Conservation (phyloP, 2,329 filamentous ascomycete genomes). For the Lachnellula subtilissima region DNA sequence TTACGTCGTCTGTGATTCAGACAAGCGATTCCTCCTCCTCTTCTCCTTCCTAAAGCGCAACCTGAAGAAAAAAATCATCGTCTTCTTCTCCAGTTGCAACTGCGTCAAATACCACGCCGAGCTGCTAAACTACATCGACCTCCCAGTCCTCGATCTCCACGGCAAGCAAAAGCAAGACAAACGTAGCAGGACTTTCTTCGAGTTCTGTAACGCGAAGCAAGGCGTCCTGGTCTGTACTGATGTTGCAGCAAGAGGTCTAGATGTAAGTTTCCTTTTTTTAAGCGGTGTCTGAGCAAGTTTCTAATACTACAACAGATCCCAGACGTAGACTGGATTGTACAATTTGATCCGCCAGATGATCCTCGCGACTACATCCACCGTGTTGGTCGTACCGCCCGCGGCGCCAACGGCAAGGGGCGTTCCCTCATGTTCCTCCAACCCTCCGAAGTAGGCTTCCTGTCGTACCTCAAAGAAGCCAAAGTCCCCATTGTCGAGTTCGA, state of each 20-base stretch:
- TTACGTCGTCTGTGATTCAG: constrained; percentile 88
- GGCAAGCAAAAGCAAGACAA: constrained; percentile 99
- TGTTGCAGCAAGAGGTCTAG: constrained; percentile 88
- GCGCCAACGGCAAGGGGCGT: constrained; percentile 75
- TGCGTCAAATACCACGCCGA: constrained; percentile 95
- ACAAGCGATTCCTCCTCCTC: constrained; percentile 87
- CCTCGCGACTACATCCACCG: constrained; percentile 91
- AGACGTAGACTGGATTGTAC: constrained; percentile 91
- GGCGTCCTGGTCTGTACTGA: constrained; percentile 95
- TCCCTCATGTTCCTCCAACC: constrained; percentile 93
- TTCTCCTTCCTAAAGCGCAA: constrained; percentile 93
- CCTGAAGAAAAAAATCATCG: constrained; percentile 86
- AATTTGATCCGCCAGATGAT: constrained; percentile 92
- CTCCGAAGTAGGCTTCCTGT: constrained; percentile 85
- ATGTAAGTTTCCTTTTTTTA: constrained; percentile 48
- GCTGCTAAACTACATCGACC: constrained; percentile 94
- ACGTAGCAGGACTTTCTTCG: constrained; percentile 97
- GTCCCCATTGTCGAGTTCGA: constrained; percentile 96
- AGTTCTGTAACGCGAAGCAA: constrained; percentile 80
- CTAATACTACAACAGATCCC: constrained; percentile 58
- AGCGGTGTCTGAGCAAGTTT: not conserved
- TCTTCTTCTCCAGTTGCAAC: constrained; percentile 90
- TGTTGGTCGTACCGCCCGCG: constrained; percentile 89
- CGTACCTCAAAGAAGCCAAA: constrained; percentile 82
- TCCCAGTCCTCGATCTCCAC: constrained; percentile 80